A percentile compares a stretch with the other conserved stretches of the same genome.
phyloP scores from a whole-genome alignment of 2,329 filamentous ascomycete genomes.

The Fusarium guadeloupense region DNA sequence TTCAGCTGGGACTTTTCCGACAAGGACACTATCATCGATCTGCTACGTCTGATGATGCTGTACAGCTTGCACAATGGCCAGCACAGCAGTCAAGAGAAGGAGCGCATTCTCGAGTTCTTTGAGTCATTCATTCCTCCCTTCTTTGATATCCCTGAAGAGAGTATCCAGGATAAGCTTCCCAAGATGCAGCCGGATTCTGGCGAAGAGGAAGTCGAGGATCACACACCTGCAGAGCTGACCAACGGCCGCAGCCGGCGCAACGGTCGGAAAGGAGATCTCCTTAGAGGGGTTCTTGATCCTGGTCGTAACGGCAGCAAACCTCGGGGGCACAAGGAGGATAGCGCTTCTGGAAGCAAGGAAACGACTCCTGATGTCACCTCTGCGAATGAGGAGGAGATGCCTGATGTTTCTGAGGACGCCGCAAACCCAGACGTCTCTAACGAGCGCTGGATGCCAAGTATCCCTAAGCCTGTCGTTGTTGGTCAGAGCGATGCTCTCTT shows the following conservation, averaged over 20 bases:
- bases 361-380: slow-evolving; percentile 87
- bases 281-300: slow-evolving; percentile 85
- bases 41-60: slow-evolving; percentile 69
- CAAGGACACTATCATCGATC: slow-evolving; percentile 71
- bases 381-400: slow-evolving; percentile 79
- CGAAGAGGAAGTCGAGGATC: slow-evolving; percentile 81
- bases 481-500: slow-evolving; percentile 62
- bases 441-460: slow-evolving; percentile 71
- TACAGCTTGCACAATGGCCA: slow-evolving; percentile 75
- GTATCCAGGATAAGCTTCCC: slow-evolving; percentile 71
- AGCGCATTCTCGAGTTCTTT: slow-evolving; percentile 78
- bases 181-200: slow-evolving; percentile 76
- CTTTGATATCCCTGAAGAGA: slow-evolving; percentile 78
- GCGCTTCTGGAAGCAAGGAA: slow-evolving; percentile 83
- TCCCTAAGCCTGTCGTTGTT: slow-evolving; percentile 65
- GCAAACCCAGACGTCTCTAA: slow-evolving; percentile 69
- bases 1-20: slow-evolving; percentile 79
- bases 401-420: slow-evolving; percentile 66
- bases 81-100: slow-evolving; percentile 76
- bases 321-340: slow-evolving; percentile 80
- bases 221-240: slow-evolving; percentile 74
- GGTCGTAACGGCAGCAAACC: slow-evolving; percentile 75
- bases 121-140: slow-evolving; percentile 79
- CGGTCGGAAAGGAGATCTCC: slow-evolving; percentile 81
- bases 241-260: slow-evolving; percentile 75